These are phyloP conservation scores for Omphalotus olearius DNA, from an alignment of 1,284 basidiomycete genomes.

Conservation along the genomic window DNA sequence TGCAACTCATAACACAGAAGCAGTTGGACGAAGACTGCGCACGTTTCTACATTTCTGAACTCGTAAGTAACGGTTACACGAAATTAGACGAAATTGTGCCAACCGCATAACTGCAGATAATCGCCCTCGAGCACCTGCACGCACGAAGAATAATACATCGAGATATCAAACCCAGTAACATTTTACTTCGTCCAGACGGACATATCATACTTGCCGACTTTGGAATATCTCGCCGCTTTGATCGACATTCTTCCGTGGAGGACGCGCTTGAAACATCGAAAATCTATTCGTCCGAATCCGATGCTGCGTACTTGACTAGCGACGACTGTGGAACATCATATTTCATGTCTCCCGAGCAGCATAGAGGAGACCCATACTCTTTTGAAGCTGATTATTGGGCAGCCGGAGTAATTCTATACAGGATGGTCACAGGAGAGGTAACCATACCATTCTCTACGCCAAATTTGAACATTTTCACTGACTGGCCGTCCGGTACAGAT, in stretches of 20 bases:
- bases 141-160: constrained; percentile 20
- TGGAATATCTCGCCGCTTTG: constrained; percentile 18
- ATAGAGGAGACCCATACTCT: constrained; percentile 18
- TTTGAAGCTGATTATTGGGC: constrained; percentile 21
- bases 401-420: constrained; percentile 18
- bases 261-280: not conserved
- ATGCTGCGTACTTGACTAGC: constrained; percentile 8
- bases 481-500: constrained; percentile 2
- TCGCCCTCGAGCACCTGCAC: constrained; percentile 21
- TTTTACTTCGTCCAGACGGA: constrained; percentile 19
- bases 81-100: not conserved
- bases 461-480: not conserved
- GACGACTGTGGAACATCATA: constrained; percentile 19
- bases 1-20: constrained; percentile 16
- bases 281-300: not conserved
- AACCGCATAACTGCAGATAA: constrained; percentile 9
- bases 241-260: not conserved
- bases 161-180: constrained; percentile 24
- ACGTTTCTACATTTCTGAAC: constrained; percentile 19
- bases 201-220: constrained; percentile 23
- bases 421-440: constrained; percentile 21
- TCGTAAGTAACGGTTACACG: constrained; percentile 17
- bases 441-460: not conserved
- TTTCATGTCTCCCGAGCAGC: constrained; percentile 21
- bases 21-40: constrained; percentile 16